Evolutionary conservation across 352 stramenopile species (phyloP).

Genomic region (Elongisporangium prolatum): DNA sequence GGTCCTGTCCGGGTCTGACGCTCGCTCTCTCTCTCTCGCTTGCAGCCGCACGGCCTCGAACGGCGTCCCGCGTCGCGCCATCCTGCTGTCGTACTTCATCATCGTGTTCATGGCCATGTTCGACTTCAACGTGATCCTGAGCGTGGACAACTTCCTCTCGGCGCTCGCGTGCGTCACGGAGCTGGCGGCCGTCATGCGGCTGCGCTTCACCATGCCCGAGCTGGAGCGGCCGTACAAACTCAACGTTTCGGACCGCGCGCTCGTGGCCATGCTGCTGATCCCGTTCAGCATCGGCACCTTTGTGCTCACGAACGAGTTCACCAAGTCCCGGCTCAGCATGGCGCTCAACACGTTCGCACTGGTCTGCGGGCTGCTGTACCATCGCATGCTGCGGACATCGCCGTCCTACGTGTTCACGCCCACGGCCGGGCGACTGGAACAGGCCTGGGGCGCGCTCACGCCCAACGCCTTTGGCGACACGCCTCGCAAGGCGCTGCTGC

Average conservation of each 20-base stretch:
- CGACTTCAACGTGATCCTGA: constrained; percentile 85
- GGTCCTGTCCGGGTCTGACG: neutral
- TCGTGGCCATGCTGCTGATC: constrained; percentile 40
- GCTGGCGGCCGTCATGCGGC: constrained; percentile 86
- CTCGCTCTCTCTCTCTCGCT: constrained; percentile 4
- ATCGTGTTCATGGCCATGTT: constrained; percentile 88
- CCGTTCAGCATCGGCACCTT: constrained; percentile 58
- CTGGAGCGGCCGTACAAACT: constrained; percentile 79
- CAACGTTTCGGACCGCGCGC: constrained; percentile 44
- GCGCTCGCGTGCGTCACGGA: constrained; percentile 88
- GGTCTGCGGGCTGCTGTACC: constrained; percentile 41
- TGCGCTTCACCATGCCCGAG: constrained; percentile 74
- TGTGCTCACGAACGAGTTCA: constrained; percentile 64
- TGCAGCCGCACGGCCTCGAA: constrained; percentile 44
- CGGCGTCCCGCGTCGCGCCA: constrained; percentile 49
- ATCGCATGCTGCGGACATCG: constrained; percentile 43
- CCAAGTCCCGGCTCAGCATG: constrained; percentile 48
- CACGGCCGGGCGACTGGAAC: constrained; percentile 15
- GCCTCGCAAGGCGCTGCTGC: constrained; percentile 8
- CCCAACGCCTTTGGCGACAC: neutral
- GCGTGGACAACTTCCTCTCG: constrained; percentile 94
- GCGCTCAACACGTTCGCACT: constrained; percentile 50
- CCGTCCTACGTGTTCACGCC: constrained; percentile 31
- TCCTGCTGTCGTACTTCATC: constrained; percentile 83
- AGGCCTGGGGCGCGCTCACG: constrained; percentile 13